Evolutionary conservation across 2,329 filamentous ascomycete species (phyloP).

Genomic region (Malbranchea cinnamomea): DNA sequence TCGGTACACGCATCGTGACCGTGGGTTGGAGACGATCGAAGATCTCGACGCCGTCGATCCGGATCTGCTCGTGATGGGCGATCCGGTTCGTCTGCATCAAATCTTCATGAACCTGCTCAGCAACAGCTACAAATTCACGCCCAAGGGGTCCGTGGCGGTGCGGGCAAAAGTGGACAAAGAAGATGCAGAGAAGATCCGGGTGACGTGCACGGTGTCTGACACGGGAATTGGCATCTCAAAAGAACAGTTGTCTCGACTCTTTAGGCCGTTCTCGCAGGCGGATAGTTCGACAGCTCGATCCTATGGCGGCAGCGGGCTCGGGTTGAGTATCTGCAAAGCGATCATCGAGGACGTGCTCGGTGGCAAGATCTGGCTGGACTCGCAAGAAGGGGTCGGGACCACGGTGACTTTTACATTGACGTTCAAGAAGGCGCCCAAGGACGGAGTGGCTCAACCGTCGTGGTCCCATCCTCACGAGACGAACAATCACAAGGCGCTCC

Average conservation of each 20-base stretch:
- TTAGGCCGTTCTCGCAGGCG: slow-evolving; percentile 84
- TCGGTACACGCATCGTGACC: slow-evolving; percentile 47
- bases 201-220: slow-evolving; percentile 77
- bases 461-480: slow-evolving; percentile 36
- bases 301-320: slow-evolving; percentile 82
- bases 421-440: slow-evolving; percentile 62
- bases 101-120: slow-evolving; percentile 69
- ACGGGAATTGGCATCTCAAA: slow-evolving; percentile 83
- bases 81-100: slow-evolving; percentile 69
- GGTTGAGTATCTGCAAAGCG: slow-evolving; percentile 86
- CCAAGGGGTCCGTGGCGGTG: slow-evolving; percentile 72
- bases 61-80: slow-evolving; percentile 59
- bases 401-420: slow-evolving; percentile 66
- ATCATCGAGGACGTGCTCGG: slow-evolving; percentile 87
- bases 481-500: slow-evolving; percentile 25
- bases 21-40: slow-evolving; percentile 44
- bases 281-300: slow-evolving; percentile 80
- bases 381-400: slow-evolving; percentile 46
- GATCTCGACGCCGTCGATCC: slow-evolving; percentile 47
- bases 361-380: slow-evolving; percentile 70
- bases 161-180: slow-evolving; percentile 59
- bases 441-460: slow-evolving; percentile 41
- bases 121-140: slow-evolving; percentile 90
- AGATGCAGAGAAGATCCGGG: slow-evolving; percentile 51
- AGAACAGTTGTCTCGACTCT: slow-evolving; percentile 63